Evolutionary conservation across 2,329 filamentous ascomycete genomes (phyloP), one percentile per base, ranked within the genome.

Genomic region (Beauveria rudraprayagi): DNA sequence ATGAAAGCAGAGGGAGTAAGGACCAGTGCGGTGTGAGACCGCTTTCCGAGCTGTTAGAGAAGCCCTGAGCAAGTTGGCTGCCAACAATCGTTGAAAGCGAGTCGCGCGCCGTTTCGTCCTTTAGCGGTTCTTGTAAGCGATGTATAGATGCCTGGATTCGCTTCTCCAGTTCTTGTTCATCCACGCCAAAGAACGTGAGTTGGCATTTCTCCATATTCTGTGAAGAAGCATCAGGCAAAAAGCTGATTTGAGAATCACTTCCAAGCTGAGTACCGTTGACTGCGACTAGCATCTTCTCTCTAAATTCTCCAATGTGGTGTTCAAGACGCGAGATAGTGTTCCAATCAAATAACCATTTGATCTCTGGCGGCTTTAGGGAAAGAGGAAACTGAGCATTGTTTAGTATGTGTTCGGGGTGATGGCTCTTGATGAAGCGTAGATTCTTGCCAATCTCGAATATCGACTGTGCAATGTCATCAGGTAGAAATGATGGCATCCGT

Each of bases 361-460:
- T 75, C 16, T 72, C 71, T 3, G 89, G 87, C 14, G 85, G 81
- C 7, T 76, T 71, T 11, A 77, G 76, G 14, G 74, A 70, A 10
- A 69, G 66, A 6, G 84, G 70, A 6, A 81, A 75, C 28, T 78
- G 76, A n/a, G 77, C 68, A 47, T 78, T 78, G 16, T 84, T 82
- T 47, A 94, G 75, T 0, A 87, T 85, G 69, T 95, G 89, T 2
- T 85, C 78, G 5, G 89, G 82, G 69, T 94, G 89, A 66, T 88
- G 85, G 24, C 78, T 76, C 66, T 85, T 83, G 53, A 96, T 78
- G 59, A 94, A 85, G 8, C 89, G 83, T 53, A 96, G 73, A 69
- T 89, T 93, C 67, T 83, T 84, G 4, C 90, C 91, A 3, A 87
- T 89, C 70, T 95, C 90, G 65, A 93, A 92, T n/a, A 94, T 84